Evolutionary conservation across 192 early-diverging fungal genomes (phyloP), one percentile per base, ranked within the genome.

Genomic region (Coemansia sp.): DNA sequence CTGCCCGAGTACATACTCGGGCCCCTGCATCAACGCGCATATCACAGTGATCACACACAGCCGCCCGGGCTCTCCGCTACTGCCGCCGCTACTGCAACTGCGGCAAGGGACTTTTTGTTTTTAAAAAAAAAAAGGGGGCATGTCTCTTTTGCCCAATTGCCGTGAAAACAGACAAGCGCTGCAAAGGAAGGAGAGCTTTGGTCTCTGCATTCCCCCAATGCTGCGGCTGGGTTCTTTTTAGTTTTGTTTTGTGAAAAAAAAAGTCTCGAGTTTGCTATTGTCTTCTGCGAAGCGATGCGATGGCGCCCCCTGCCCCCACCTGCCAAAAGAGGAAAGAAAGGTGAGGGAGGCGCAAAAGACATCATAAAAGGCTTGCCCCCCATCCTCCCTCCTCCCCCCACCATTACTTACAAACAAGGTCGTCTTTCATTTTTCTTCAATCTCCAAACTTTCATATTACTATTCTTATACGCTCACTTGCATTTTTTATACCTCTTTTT

Each of bases 181-280:
- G 21, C 48, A 55, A 55, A 55, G 52, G 10, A 48, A 20, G 4
- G 31, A 4, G 31, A n/a, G n/a, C n/a, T 31, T 31, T 31, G 31
- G 18, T 20, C 43, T 20, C 18, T 45, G 9, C 25, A 14, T 2
- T 31, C 28, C 52, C 52, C 52, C 10, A 55, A 55, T 55, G 52
- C 52, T 55, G 52, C 52, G 52, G 52, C 52, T 55, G 52, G 14
- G 52, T 6, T 8, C 9, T 48, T 48, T 48, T 48, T 48, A 21
- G 20, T 13, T 52, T 52, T 52, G 21, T 26, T 3, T 25, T 39
- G 8, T 39, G n/a, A 1, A 43, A 16, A n/a, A n/a, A n/a, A 53
- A 53, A 53, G 50, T 53, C 25, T 55, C 26, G 26, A 31, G 48
- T 16, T 6, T 14, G 25, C 16, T 13, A 55, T 55, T 55, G 52